These are phyloP conservation scores for Phytophthora brassicae DNA, from an alignment of 352 stramenopile species.

Conservation along the genomic window DNA sequence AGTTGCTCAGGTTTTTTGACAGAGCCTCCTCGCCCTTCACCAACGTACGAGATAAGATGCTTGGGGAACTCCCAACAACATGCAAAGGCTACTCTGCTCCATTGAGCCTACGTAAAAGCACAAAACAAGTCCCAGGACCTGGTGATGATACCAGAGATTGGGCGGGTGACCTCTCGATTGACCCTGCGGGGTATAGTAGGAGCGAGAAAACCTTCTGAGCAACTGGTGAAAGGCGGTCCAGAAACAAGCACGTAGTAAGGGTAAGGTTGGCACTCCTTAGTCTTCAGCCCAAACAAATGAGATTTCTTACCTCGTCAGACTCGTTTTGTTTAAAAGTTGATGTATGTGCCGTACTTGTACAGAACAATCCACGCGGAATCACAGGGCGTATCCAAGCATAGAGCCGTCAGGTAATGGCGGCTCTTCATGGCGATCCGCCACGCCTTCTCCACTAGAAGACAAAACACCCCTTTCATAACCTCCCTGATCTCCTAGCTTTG, in stretches of 20 bases:
- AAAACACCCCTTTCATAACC: background rate
- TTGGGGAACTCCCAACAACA: too few relatives aligned
- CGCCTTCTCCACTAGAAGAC: background rate
- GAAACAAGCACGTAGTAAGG: background rate
- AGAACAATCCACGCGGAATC: slow-evolving; percentile 3
- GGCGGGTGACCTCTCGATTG: background rate
- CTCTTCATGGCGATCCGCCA: slow-evolving; percentile 2
- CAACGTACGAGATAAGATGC: background rate
- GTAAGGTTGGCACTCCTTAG: background rate
- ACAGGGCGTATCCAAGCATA: background rate
- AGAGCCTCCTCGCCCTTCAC: background rate
- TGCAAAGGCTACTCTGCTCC: too few relatives aligned
- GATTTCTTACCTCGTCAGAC: background rate
- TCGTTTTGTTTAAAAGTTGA: slow-evolving; percentile 8
- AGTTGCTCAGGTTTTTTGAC: background rate
- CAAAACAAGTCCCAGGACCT: slow-evolving; percentile 2
- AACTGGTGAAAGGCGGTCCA: background rate
- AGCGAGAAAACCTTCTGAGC: background rate
- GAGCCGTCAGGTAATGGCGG: background rate
- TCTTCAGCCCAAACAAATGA: background rate
- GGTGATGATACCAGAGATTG: slow-evolving; percentile 4
- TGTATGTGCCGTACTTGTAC: background rate
- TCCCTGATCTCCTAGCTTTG: background rate
- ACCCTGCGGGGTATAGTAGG: background rate
- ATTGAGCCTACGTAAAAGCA: too few relatives aligned